Base-by-base conservation (phyloP, 495 filamentous ascomycete species). In the Trichoderma asperelloides region DNA sequence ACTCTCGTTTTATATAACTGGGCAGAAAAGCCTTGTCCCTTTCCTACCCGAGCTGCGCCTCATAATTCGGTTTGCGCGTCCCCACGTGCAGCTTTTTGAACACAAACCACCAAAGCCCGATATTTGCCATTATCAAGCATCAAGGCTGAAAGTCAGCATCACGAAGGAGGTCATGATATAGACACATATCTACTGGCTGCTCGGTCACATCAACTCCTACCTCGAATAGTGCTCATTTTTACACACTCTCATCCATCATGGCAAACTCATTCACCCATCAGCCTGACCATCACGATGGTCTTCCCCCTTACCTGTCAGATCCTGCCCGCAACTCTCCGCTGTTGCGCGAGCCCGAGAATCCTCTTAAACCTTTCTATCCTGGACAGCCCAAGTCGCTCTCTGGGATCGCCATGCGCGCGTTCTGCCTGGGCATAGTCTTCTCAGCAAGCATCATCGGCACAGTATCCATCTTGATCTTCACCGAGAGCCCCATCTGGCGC, bases 321-420 rank as follows among this genome's bases (percentile, higher is more conserved):
- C 18, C 21, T 21, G 21, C n/a, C 49, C 23, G 55, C 55, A 27
- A 60, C 55, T 13, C 55, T 60, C 55, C 23, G 25, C 3, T 21
- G 3, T n/a, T 12, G 55, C 55, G 55, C 49, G 8, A 27, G 3
- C 12, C 27, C 55, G 23, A 27, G 12, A 18, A 51, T 66, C 73
- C 75, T 47, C 72, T 75, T 47, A 69, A 64, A 30, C 68, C 70
- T 18, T 81, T 79, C 74, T 81, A 81, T 67, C 88, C 88, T 5
- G 74, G 78, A 65, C 85, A 88, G 66, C 74, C 79, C 25, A 90
- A 88, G 70, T 89, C 92, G 16, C 88, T 95, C 51, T 79, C 89
- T 9, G 91, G 89, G 55, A 96, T 97, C 72, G 89, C 92, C 21
- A 72, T 89, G 16, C 91, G 92, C 23, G 74, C 86, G 28, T 83